A percentile compares a stretch with the other conserved stretches of the same genome.
Evolutionary conservation across 352 stramenopile genomes (phyloP).

Genomic region (Plasmopara muralis): DNA sequence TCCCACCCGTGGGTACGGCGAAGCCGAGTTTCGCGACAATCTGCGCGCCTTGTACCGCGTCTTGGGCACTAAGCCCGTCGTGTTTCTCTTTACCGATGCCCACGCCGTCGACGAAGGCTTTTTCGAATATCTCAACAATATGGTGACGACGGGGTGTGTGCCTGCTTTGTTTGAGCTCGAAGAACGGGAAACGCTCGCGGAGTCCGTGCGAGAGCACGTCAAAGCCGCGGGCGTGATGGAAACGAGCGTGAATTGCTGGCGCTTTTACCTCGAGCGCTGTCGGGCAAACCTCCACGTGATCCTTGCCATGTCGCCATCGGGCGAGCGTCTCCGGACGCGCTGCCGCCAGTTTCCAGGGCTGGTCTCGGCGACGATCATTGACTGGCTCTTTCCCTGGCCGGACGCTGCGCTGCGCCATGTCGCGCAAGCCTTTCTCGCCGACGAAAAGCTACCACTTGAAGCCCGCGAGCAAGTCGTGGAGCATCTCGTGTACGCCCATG

Average conservation of each 20-base stretch:
- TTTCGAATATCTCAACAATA: conserved; percentile 97
- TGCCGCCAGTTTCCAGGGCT: conserved; percentile 94
- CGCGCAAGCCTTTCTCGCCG: conserved; percentile 88
- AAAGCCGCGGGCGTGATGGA: conserved; percentile 86
- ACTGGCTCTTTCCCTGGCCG: conserved; percentile 96
- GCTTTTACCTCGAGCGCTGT: conserved; percentile 92
- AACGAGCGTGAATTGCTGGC: conserved; percentile 92
- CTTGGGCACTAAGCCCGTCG: conserved; percentile 79
- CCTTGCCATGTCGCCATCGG: conserved; percentile 92
- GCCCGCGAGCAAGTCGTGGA: conserved; percentile 77
- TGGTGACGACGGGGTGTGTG: conserved; percentile 93
- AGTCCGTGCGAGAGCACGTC: conserved; percentile 82
- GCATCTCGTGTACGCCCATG: conserved; percentile 89
- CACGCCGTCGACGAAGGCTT: conserved; percentile 95
- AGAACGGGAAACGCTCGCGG: conserved; percentile 84
- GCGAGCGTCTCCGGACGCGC: conserved; percentile 88
- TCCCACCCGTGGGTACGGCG: conserved; percentile 89
- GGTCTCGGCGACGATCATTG: conserved; percentile 90
- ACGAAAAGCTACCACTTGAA: conserved; percentile 87
- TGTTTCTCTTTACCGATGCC: conserved; percentile 95
- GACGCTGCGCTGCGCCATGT: conserved; percentile 91
- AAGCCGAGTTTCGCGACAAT: conserved; percentile 91
- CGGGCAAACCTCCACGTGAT: conserved; percentile 92
- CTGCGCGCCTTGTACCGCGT: conserved; percentile 91
- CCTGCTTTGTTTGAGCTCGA: conserved; percentile 90